phyloP scores from a whole-genome alignment of 129 eudicot genomes.

The Gnaphalium uliginosum region DNA sequence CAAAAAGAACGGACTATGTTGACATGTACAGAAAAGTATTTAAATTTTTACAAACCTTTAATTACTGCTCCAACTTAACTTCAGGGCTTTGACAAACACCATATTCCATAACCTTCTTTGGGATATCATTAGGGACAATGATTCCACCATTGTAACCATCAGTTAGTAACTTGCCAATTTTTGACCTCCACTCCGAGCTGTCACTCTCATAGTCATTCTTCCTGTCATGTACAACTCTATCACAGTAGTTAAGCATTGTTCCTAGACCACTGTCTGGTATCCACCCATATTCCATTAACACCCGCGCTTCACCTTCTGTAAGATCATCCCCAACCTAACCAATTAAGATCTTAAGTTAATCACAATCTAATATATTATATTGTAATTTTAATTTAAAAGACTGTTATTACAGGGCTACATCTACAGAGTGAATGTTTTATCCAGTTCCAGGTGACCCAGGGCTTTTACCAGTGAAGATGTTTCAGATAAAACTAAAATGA shows the following conservation, averaged over 20 bases:
- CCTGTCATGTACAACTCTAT: slow-evolving; percentile 87
- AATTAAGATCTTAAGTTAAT: neutral
- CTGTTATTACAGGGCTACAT: neutral
- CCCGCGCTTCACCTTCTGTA: slow-evolving; percentile 81
- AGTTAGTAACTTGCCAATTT: slow-evolving; percentile 73
- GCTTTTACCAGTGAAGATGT: neutral
- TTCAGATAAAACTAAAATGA: neutral
- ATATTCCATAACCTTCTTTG: slow-evolving; percentile 48
- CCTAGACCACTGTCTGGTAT: slow-evolving; percentile 78
- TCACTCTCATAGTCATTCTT: slow-evolving; percentile 54
- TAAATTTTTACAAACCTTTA: slow-evolving; percentile 32
- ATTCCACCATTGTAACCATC: slow-evolving; percentile 88
- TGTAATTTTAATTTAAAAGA: neutral
- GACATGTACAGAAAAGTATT: neutral
- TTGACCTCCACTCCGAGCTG: slow-evolving; percentile 82
- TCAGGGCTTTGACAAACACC: slow-evolving; percentile 24
- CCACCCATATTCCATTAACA: slow-evolving; percentile 87
- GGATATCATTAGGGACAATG: slow-evolving; percentile 47
- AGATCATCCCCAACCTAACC: slow-evolving; percentile 73
- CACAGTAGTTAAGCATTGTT: slow-evolving; percentile 84
- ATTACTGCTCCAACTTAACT: slow-evolving; percentile 63
- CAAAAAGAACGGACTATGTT: neutral
- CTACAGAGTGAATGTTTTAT: neutral
- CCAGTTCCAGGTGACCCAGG: neutral
- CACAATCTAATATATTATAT: neutral